phyloP scores from a whole-genome alignment of 768 basidiomycete genomes.

The Pleurotus platypus region DNA sequence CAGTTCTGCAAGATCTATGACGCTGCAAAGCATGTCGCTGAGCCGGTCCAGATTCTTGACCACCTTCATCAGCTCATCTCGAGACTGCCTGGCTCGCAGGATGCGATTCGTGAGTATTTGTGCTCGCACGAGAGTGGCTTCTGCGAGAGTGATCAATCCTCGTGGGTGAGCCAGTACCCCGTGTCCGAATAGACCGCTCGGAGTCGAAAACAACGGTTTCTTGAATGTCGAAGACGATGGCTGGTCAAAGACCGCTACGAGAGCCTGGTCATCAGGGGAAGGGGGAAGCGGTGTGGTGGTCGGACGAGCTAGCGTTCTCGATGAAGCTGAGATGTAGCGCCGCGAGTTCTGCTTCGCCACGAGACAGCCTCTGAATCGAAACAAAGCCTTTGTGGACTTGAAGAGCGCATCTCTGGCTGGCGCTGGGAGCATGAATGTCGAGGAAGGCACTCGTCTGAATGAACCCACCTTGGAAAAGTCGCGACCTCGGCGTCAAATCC shows the following conservation, averaged over 20 bases:
- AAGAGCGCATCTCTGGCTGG: constrained; percentile 38
- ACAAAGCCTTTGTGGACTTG: constrained; percentile 27
- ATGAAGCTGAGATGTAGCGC: constrained; percentile 14
- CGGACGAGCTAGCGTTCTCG: constrained; percentile 13
- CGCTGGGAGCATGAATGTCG: constrained; percentile 37
- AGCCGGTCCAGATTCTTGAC: constrained; percentile 96
- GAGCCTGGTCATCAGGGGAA: constrained; percentile 60
- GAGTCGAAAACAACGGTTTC: constrained; percentile 17
- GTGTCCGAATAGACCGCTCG: constrained; percentile 86
- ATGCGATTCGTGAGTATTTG: constrained; percentile 83
- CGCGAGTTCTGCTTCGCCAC: constrained; percentile 24
- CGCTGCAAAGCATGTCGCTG: constrained; percentile 92
- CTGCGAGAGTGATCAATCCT: constrained; percentile 68
- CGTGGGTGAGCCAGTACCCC: constrained; percentile 64
- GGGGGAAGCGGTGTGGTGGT: constrained; percentile 47
- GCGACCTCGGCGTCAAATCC: constrained; percentile 1
- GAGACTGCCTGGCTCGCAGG: constrained; percentile 65
- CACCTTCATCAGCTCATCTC: constrained; percentile 74
- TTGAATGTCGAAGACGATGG: constrained; percentile 45
- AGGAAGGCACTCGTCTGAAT: not conserved
- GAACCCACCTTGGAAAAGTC: not conserved
- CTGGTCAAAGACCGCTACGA: constrained; percentile 71
- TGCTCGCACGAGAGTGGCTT: constrained; percentile 78
- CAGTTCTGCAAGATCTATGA: constrained; percentile 95
- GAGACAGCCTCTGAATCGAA: constrained; percentile 42